Conservation (phyloP, 352 stramenopile genomes). For the Globisporangium abappressorium region DNA sequence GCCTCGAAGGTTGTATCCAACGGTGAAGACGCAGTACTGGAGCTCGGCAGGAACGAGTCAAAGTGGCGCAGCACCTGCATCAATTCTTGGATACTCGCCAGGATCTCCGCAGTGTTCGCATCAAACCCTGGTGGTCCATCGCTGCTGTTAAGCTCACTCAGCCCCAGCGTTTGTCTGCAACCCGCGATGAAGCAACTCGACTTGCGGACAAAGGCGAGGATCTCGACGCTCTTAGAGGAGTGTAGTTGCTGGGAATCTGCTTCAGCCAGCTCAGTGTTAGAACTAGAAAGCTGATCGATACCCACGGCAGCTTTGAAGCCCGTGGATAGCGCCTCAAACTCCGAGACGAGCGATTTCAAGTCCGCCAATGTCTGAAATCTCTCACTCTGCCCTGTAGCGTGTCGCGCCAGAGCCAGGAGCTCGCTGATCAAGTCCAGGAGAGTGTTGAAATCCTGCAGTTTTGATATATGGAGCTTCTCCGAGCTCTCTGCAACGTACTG, state of each 20-base stretch:
- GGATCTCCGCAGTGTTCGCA: slow-evolving; percentile 15
- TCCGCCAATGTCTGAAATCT: slow-evolving; percentile 9
- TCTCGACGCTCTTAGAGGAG: slow-evolving; percentile 22
- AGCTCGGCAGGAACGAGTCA: slow-evolving; percentile 26
- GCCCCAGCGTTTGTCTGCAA: slow-evolving; percentile 23
- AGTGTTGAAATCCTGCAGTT: neutral
- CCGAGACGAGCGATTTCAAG: slow-evolving; percentile 8
- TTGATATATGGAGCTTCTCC: slow-evolving; percentile 2
- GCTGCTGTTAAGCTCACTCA: neutral
- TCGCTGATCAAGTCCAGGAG: slow-evolving; percentile 1
- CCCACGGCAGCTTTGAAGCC: neutral
- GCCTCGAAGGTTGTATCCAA: neutral
- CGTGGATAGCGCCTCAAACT: neutral
- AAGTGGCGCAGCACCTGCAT: slow-evolving; percentile 45
- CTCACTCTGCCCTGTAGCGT: neutral
- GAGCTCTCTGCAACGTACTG: neutral
- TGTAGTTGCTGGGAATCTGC: neutral
- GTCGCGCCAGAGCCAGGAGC: neutral
- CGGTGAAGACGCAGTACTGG: neutral
- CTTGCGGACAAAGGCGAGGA: slow-evolving; percentile 23
- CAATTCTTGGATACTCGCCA: slow-evolving; percentile 34
- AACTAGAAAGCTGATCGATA: neutral
- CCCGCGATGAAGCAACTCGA: slow-evolving; percentile 21
- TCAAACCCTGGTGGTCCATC: neutral
- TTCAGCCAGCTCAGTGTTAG: neutral